A percentile compares a stretch with the other conserved stretches of the same genome.
Evolutionary conservation across 1,139 yeast genomes (phyloP).

Genomic region (Debaryomycetaceae sp.): DNA sequence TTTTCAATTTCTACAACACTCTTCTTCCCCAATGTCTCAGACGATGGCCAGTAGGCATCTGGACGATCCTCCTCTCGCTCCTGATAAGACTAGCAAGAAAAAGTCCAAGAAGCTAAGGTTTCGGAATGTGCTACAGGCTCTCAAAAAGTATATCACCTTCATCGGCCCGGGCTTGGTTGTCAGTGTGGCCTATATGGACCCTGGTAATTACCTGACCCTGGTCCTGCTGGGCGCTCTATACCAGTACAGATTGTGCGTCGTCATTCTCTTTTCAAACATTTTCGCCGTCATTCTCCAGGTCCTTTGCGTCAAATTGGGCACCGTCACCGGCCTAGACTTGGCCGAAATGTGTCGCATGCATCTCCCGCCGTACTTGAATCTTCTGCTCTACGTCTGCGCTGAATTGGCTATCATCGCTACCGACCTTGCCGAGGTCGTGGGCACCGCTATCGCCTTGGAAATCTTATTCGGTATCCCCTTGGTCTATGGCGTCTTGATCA

Average conservation of each 20-base stretch:
- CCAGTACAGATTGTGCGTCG: conserved; percentile 51
- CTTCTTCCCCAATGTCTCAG: too few species aligned
- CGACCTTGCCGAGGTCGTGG: conserved; percentile 85
- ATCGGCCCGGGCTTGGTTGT: conserved; percentile 77
- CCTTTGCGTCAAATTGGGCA: conserved; percentile 63
- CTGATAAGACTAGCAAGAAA: too few species aligned
- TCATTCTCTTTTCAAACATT: conserved; percentile 53
- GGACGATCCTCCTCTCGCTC: too few species aligned
- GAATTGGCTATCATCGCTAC: conserved; percentile 89
- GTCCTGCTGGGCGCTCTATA: conserved; percentile 72
- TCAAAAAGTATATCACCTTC: conserved; percentile 43
- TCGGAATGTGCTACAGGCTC: too few species aligned
- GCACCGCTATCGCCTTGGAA: conserved; percentile 67
- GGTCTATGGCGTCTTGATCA: conserved; percentile 53
- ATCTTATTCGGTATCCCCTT: conserved; percentile 60
- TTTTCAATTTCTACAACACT: too few species aligned
- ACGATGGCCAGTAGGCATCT: too few species aligned
- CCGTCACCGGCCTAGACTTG: conserved; percentile 79
- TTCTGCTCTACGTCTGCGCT: conserved; percentile 59
- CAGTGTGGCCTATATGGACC: conserved; percentile 72
- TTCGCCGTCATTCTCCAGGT: conserved; percentile 67
- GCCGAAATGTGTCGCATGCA: conserved; percentile 71
- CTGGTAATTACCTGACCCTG: conserved; percentile 73
- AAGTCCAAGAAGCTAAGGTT: too few species aligned
- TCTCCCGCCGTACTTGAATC: conserved; percentile 47